These are phyloP conservation scores for Heterobasidion parviporum DNA, from an alignment of 1,284 basidiomycete genomes.

Conservation along the genomic window DNA sequence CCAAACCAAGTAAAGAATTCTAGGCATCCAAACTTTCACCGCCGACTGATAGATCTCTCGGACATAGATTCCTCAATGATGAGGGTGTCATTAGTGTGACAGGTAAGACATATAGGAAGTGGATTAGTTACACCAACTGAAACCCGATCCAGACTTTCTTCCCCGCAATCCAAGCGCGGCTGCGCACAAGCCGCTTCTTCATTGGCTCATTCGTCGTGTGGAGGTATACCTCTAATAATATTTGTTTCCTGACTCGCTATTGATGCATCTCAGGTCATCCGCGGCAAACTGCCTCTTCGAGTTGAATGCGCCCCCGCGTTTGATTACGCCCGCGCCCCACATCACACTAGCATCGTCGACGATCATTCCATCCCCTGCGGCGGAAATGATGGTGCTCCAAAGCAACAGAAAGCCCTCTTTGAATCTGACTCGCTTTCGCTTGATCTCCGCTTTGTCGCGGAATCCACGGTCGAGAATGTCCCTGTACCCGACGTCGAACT, in stretches of 20 bases:
- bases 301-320: slow-evolving; percentile 91
- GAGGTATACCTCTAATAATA: slow-evolving; percentile 37
- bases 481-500: slow-evolving; percentile 47
- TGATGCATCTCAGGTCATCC: slow-evolving; percentile 44
- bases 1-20: slow-evolving; percentile 57
- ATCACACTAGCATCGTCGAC: slow-evolving; percentile 50
- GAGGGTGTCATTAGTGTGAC: slow-evolving; percentile 74
- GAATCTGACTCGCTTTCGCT: slow-evolving; percentile 51
- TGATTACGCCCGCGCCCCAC: slow-evolving; percentile 77
- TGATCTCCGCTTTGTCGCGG: slow-evolving; percentile 70
- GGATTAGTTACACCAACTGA: neutral
- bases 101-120: slow-evolving; percentile 27
- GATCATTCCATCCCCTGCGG: slow-evolving; percentile 35
- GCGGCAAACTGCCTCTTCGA: slow-evolving; percentile 67
- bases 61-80: slow-evolving; percentile 65
- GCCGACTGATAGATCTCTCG: neutral
- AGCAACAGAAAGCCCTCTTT: slow-evolving; percentile 64
- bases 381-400: neutral
- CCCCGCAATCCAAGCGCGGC: slow-evolving; percentile 50
- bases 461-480: slow-evolving; percentile 42
- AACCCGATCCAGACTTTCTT: slow-evolving; percentile 52
- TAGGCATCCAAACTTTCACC: neutral
- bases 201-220: slow-evolving; percentile 84
- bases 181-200: slow-evolving; percentile 57
- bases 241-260: neutral